phyloP scores from a whole-genome alignment of 164 flowering plant genomes.

The Malania oleifera region DNA sequence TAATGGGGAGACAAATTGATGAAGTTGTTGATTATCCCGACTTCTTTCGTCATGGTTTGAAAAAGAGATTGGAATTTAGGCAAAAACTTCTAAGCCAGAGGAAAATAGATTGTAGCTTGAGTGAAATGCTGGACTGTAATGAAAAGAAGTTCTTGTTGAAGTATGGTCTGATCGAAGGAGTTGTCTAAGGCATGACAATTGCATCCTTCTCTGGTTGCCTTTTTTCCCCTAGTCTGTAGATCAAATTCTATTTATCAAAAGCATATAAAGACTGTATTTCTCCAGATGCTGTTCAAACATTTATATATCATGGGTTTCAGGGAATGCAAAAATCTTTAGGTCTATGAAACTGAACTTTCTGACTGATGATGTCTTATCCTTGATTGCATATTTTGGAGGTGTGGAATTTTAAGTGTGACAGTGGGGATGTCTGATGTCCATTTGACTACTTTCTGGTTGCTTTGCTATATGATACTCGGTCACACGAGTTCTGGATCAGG shows the following conservation, averaged over 20 bases:
- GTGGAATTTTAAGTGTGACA: too few species aligned
- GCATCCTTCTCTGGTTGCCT: not conserved
- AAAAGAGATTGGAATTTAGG: constrained; percentile 74
- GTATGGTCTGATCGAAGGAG: constrained; percentile 37
- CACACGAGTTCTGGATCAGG: too few species aligned
- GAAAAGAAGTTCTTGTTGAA: constrained; percentile 61
- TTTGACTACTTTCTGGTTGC: too few species aligned
- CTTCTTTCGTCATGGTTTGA: constrained; percentile 73
- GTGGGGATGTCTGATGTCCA: too few species aligned
- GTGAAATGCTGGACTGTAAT: constrained; percentile 82
- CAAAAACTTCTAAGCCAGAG: constrained; percentile 58
- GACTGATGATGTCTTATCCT: too few species aligned
- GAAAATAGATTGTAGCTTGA: constrained; percentile 59
- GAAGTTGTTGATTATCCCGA: constrained; percentile 79
- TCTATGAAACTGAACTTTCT: not conserved
- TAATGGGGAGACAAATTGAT: constrained; percentile 67
- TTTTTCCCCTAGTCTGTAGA: constrained; percentile 1
- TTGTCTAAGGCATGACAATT: constrained; percentile 22
- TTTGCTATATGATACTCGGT: too few species aligned
- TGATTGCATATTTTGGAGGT: too few species aligned
- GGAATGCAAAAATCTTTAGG: not conserved
- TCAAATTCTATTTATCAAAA: not conserved
- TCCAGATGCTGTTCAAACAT: not conserved
- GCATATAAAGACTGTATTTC: not conserved
- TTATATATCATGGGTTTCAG: not conserved